Base-by-base conservation (phyloP, 306 rosid species). In the Quercus aquifolioides region DNA sequence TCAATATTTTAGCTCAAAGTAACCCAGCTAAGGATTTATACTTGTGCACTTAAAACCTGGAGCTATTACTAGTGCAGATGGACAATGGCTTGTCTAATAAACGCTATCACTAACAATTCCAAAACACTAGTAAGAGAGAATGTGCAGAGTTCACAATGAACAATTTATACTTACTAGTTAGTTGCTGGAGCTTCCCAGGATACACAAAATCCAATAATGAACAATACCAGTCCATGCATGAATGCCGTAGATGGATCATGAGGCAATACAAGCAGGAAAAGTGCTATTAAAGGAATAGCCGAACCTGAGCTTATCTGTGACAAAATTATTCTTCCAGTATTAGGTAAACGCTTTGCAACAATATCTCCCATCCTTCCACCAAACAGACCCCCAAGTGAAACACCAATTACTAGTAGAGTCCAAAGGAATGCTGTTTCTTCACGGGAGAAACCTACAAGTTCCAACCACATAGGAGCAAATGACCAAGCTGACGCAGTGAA, bases 381-480 rank as follows among this genome's bases (percentile, higher is more conserved):
- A 60, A 94, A 89, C 68, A 92, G 80, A 46, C 87, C 85, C 18
- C 98, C 98, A 9, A 92, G 54, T 23, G 97, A 90, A 80, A 57
- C 69, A 51, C 89, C 91, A 69, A 89, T 41, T 12, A 84, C 33
- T 21, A 89, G 90, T 7, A 88, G 1, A 10, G 92, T 85, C 94
- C 92, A 91, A 20, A 94, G 89, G 30, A 85, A 69, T 18, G 93
- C 94, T 0, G 96, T 89, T 73, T 86, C 81, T 25, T 79, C 78
- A 9, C 89, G 94, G 5, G 97, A 94, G 76, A 92, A 94, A n/a
- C 97, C 96, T 15, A 88, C 81, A 10, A 94, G 93, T 55, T 92
- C 98, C 25, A 94, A 84, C 98, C 97, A 92, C 85, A 92, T 88
- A 1, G 94, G 87, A 63, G 92, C 89, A 72, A 94, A 94, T 5